These are phyloP conservation scores for Kazachstania kunashirensis DNA, from an alignment of 805 yeast genomes.

Conservation along the genomic window DNA sequence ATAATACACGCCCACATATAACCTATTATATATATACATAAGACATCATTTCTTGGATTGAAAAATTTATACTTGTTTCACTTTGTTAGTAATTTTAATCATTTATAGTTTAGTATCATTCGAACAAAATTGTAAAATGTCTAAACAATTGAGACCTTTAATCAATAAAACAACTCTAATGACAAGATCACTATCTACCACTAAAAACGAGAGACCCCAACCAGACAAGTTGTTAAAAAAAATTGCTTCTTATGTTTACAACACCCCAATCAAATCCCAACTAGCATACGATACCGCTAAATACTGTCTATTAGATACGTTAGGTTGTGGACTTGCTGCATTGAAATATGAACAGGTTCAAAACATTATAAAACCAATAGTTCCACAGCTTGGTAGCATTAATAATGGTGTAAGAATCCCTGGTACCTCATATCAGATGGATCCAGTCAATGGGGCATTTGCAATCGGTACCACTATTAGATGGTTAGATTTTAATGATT, in stretches of 20 bases:
- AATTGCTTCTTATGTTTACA: conserved; percentile 43
- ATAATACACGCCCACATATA: too few species aligned
- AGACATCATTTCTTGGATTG: too few species aligned
- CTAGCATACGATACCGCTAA: conserved; percentile 47
- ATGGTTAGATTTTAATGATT: conserved; percentile 55
- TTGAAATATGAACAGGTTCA: conserved; percentile 42
- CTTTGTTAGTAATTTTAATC: too few species aligned
- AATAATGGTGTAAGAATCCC: conserved; percentile 48
- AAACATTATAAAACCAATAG: conserved; percentile 44
- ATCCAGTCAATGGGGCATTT: conserved; percentile 52
- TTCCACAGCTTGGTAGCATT: conserved; percentile 37
- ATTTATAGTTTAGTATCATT: too few species aligned
- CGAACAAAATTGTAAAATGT: too few species aligned
- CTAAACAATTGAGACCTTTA: background rate
- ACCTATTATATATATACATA: too few species aligned
- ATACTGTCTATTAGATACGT: conserved; percentile 45
- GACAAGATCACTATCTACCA: background rate
- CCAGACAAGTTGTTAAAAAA: conserved; percentile 41
- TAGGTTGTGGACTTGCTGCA: conserved; percentile 55
- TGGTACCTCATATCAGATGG: conserved; percentile 42
- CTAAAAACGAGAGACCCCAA: conserved; percentile 38
- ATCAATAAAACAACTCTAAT: background rate
- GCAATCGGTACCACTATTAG: conserved; percentile 47
- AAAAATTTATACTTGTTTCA: too few species aligned
- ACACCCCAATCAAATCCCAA: conserved; percentile 35